Evolutionary conservation across 176 grass and related monocot genomes (phyloP).

Genomic region (Eleusine coracana): DNA sequence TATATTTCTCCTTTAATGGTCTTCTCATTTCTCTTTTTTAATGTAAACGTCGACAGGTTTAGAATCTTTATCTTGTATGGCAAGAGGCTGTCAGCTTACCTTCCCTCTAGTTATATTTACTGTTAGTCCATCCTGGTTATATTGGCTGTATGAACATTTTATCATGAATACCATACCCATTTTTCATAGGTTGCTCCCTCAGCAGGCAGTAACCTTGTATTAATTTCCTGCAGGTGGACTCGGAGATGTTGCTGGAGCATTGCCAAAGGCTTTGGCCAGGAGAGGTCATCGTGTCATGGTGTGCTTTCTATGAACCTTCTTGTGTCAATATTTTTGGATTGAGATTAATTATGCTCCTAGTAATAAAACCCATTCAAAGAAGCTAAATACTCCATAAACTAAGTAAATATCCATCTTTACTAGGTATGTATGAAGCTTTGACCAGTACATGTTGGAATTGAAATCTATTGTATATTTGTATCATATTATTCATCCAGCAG

Average conservation of each 20-base stretch:
- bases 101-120: neutral
- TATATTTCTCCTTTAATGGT: no score
- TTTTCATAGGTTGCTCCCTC: conserved; percentile 14
- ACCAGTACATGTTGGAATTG: neutral
- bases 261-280: conserved; percentile 89
- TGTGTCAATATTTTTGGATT: conserved; percentile 39
- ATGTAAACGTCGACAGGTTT: conserved; percentile 2
- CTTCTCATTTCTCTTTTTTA: conserved; percentile 13
- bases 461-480: neutral
- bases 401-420: neutral
- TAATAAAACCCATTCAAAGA: neutral
- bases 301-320: conserved; percentile 38
- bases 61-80: neutral
- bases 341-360: conserved; percentile 36
- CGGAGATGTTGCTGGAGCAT: conserved; percentile 95
- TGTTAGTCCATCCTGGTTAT: neutral
- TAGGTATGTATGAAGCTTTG: neutral
- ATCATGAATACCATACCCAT: neutral
- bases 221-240: conserved; percentile 73
- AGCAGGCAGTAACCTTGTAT: conserved; percentile 36
- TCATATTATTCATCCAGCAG: conserved; percentile 5
- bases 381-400: neutral
- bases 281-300: conserved; percentile 99
- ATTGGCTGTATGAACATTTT: conserved; percentile 13
- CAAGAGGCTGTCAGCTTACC: neutral